Conservation (phyloP, 2,329 filamentous ascomycete genomes). For the Paraphoma chrysanthemicola region DNA sequence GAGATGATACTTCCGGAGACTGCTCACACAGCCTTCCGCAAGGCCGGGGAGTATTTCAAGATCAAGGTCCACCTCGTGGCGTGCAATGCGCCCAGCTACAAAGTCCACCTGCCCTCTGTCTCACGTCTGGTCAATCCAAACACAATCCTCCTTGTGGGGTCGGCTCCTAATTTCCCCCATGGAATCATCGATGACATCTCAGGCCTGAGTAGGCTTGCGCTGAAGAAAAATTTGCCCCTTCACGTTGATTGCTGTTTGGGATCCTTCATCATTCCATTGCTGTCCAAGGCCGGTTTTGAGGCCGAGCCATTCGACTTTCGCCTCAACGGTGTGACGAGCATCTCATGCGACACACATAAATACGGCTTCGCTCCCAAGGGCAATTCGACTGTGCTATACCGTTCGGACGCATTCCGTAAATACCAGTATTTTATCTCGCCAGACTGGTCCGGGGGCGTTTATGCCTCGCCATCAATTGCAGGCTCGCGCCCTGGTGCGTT, state of each 20-base stretch:
- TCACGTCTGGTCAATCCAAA: constrained; percentile 90
- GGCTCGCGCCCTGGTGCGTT: constrained; percentile 91
- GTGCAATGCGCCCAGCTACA: constrained; percentile 84
- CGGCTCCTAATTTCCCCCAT: constrained; percentile 96
- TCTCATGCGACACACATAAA: constrained; percentile 97
- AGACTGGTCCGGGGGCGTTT: constrained; percentile 95
- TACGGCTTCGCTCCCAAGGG: constrained; percentile 99
- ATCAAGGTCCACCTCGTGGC: constrained; percentile 91
- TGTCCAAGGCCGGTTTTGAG: constrained; percentile 92
- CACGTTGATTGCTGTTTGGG: constrained; percentile 98
- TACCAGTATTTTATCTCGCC: constrained; percentile 98
- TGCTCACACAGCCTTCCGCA: constrained; percentile 94
- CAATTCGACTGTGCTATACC: constrained; percentile 92
- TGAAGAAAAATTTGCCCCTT: constrained; percentile 80
- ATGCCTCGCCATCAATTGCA: constrained; percentile 90
- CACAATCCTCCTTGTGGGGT: constrained; percentile 91
- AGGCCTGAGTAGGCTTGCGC: constrained; percentile 80
- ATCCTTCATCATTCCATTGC: constrained; percentile 91
- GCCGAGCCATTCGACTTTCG: constrained; percentile 90
- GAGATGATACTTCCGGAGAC: constrained; percentile 98
- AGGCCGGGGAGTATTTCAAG: constrained; percentile 93
- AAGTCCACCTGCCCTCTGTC: constrained; percentile 80
- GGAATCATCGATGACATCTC: constrained; percentile 97
- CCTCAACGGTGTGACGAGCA: constrained; percentile 90
- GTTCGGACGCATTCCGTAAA: constrained; percentile 75